Percentiles rank a stretch among this genome's conserved stretches.
phyloP scores from a whole-genome alignment of 495 filamentous ascomycete species.

The Lophiostoma macrostomum region DNA sequence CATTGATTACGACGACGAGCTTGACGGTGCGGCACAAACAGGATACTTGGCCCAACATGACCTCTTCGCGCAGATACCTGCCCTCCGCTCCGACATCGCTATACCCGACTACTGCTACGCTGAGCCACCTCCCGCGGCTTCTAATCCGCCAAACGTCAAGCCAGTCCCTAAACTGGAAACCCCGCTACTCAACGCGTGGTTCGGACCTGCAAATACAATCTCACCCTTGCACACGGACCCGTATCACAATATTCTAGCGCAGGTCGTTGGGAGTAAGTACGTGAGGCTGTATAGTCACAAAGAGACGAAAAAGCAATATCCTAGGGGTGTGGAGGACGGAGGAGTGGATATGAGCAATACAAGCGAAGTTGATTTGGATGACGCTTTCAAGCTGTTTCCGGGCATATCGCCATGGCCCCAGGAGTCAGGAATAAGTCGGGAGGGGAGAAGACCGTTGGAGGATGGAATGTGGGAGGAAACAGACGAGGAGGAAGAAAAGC shows the following conservation, averaged over 20 bases:
- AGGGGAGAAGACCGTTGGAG: conserved; percentile 33
- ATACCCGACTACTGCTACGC: conserved; percentile 87
- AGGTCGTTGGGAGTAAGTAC: conserved; percentile 90
- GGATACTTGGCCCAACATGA: conserved; percentile 92
- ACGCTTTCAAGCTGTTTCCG: conserved; percentile 47
- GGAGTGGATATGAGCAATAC: conserved; percentile 93
- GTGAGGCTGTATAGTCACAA: conserved; percentile 76
- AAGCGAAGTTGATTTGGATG: conserved; percentile 62
- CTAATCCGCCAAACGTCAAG: conserved; percentile 35
- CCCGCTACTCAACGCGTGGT: conserved; percentile 72
- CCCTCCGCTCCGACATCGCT: conserved; percentile 69
- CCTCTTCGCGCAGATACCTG: conserved; percentile 78
- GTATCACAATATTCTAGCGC: conserved; percentile 87
- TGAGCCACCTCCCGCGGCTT: conserved; percentile 45
- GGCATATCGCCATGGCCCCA: conserved; percentile 25
- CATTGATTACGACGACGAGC: not conserved
- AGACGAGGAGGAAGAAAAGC: conserved; percentile 14
- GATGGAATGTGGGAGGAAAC: too few relatives aligned
- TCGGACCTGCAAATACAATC: conserved; percentile 83
- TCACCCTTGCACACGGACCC: conserved; percentile 92
- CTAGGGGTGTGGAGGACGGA: conserved; percentile 64
- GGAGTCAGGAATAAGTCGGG: conserved; percentile 27
- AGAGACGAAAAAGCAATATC: conserved; percentile 58
- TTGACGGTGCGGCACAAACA: not conserved
- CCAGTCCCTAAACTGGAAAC: conserved; percentile 40